Conservation (phyloP, 176 grass and related monocot species). For the Thalia dealbata region DNA sequence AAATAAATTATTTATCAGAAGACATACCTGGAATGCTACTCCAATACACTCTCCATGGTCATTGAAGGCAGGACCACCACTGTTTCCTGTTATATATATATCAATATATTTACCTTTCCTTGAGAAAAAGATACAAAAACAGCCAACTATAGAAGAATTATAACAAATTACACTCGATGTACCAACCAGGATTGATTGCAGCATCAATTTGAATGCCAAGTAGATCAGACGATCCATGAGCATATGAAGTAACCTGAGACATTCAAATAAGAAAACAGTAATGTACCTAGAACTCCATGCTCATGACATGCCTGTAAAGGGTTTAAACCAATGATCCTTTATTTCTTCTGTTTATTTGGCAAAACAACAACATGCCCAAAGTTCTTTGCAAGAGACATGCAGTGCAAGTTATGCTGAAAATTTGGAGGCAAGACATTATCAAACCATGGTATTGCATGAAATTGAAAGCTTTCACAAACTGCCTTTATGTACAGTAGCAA, state of each 20-base stretch:
- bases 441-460: background rate
- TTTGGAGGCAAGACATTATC: background rate
- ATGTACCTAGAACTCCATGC: background rate
- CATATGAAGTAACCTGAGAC: constrained; percentile 88
- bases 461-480: too few relatives aligned
- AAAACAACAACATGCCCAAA: background rate
- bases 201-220: constrained; percentile 99
- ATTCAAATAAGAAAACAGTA: background rate
- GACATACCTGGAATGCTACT: constrained; percentile 95
- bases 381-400: background rate
- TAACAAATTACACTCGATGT: background rate
- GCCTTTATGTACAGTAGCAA: too few relatives aligned
- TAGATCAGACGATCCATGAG: constrained; percentile 88
- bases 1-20: background rate
- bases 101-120: constrained; percentile 9
- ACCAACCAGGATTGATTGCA: constrained; percentile 86
- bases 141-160: background rate
- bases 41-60: constrained; percentile 96
- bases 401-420: background rate
- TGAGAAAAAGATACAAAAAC: background rate
- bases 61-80: constrained; percentile 96
- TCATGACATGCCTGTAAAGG: background rate
- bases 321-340: background rate
- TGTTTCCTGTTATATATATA: constrained; percentile 63
- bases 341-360: background rate